Evolutionary conservation across 179 eudicot genomes (phyloP).

Genomic region (Sideroxylon spinosum): DNA sequence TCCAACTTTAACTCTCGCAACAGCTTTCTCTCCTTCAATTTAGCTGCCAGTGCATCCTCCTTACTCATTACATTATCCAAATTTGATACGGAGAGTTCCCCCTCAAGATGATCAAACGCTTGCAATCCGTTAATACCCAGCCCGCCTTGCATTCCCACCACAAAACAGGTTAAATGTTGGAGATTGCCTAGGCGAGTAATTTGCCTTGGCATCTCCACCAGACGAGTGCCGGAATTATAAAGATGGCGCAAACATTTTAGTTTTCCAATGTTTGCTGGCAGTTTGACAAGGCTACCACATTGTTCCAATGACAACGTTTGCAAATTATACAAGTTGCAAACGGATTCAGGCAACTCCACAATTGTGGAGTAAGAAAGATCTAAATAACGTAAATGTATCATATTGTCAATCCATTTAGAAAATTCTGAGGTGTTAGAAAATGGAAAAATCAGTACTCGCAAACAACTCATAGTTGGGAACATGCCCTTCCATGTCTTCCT

Average conservation of each 20-base stretch:
- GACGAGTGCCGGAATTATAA: background rate
- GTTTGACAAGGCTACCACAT: background rate
- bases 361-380: constrained; percentile 19
- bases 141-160: background rate
- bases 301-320: constrained; percentile 9
- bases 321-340: constrained; percentile 18
- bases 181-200: constrained; percentile 3
- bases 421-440: background rate
- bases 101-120: background rate
- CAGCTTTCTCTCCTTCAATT: background rate
- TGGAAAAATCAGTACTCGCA: constrained; percentile 16
- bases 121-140: background rate
- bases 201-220: constrained; percentile 9
- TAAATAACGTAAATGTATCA: constrained; percentile 19
- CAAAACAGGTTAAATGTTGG: background rate
- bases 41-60: constrained; percentile 7
- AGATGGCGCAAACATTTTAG: constrained; percentile 14
- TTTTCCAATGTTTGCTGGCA: constrained; percentile 11
- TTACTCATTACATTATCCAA: background rate
- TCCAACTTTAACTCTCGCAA: constrained; percentile 8
- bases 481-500: background rate
- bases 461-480: background rate
- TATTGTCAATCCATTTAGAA: constrained; percentile 8
- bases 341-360: constrained; percentile 9
- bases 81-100: background rate